phyloP scores from a whole-genome alignment of 1,284 basidiomycete genomes.

The Malassezia equina region DNA sequence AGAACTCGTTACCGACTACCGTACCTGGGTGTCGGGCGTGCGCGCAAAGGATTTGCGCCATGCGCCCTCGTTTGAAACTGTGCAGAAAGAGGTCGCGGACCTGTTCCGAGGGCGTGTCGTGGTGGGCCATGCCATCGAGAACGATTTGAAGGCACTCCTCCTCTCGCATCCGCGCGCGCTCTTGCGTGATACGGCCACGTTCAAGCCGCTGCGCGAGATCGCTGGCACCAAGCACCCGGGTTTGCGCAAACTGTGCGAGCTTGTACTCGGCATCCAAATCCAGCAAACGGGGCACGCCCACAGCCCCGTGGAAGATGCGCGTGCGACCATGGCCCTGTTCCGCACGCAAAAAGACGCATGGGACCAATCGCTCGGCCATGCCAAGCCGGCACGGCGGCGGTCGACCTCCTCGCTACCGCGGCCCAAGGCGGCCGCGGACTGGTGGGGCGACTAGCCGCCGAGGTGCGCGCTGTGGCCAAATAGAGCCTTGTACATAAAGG shows the following conservation, averaged over 20 bases:
- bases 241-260: constrained; percentile 67
- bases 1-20: constrained; percentile 83
- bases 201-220: constrained; percentile 53
- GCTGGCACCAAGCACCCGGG: constrained; percentile 59
- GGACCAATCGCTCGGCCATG: constrained; percentile 53
- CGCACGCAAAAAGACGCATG: constrained; percentile 73
- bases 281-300: constrained; percentile 53
- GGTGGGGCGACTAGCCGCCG: constrained; percentile 17
- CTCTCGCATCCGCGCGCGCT: constrained; percentile 74
- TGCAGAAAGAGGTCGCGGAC: constrained; percentile 70
- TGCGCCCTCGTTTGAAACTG: constrained; percentile 63
- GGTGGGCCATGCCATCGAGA: constrained; percentile 86
- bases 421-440: constrained; percentile 4
- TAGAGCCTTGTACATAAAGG: constrained; percentile 60
- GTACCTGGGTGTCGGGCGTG: constrained; percentile 84
- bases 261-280: constrained; percentile 72
- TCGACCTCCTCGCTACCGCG: background rate
- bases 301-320: constrained; percentile 61
- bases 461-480: constrained; percentile 45
- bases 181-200: constrained; percentile 72
- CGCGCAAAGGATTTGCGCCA: constrained; percentile 63
- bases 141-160: constrained; percentile 80
- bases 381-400: background rate
- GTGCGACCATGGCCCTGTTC: constrained; percentile 91
- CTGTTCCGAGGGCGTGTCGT: constrained; percentile 70